These are phyloP conservation scores for Annulohypoxylon moriforme DNA, from an alignment of 495 filamentous ascomycete species.

Conservation along the genomic window DNA sequence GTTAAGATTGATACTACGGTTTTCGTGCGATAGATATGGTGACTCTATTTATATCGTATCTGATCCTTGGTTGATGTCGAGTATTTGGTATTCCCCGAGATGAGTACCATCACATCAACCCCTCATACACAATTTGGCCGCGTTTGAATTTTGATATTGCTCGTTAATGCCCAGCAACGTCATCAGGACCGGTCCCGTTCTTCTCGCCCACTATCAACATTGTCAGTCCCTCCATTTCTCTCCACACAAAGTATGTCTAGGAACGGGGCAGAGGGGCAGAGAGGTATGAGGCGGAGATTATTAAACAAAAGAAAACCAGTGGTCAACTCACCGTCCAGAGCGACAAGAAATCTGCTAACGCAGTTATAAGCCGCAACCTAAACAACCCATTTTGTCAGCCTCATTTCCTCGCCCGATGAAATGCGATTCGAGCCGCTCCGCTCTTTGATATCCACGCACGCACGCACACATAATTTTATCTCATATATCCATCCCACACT, in stretches of 20 bases:
- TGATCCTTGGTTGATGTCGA: neutral
- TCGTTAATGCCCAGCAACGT: conserved; percentile 31
- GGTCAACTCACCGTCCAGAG: conserved; percentile 72
- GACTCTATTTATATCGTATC: neutral
- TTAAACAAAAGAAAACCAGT: neutral
- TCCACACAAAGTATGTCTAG: neutral
- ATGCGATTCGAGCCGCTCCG: neutral
- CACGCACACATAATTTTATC: neutral
- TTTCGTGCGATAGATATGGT: neutral
- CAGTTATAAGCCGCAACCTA: conserved; percentile 83
- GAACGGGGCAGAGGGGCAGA: too few species aligned
- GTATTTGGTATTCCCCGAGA: too few species aligned
- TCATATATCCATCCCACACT: neutral
- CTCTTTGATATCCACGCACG: neutral
- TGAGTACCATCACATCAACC: too few species aligned
- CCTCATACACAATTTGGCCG: too few species aligned
- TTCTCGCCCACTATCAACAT: conserved; percentile 59
- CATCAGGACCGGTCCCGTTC: conserved; percentile 58
- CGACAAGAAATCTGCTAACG: conserved; percentile 85
- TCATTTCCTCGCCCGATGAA: neutral
- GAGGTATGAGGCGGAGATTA: neutral
- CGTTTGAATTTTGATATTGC: neutral
- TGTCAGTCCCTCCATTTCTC: conserved; percentile 4
- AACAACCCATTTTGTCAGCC: conserved; percentile 7
- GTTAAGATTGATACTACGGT: conserved; percentile 3